Evolutionary conservation across 257 asterid genomes (phyloP).

Genomic region (Forsythia suspensa): DNA sequence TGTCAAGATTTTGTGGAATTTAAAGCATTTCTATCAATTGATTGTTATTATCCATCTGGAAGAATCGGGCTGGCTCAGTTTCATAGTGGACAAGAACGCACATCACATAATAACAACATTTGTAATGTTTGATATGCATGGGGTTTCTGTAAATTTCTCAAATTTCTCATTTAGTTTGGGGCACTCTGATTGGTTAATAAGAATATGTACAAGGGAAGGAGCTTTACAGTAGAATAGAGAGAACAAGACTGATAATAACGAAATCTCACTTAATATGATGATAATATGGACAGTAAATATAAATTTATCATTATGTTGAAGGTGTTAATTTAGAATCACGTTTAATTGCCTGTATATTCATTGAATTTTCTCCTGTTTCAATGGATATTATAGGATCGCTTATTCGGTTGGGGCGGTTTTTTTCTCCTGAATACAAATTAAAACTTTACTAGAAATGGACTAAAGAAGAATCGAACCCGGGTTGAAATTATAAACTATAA

Average conservation of each 20-base stretch:
- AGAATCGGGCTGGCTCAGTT: not conserved
- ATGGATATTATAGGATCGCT: no score
- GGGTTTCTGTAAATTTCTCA: not conserved
- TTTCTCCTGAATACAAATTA: no score
- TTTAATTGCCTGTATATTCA: conserved; percentile 12
- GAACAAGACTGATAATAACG: not conserved
- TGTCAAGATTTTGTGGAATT: not conserved
- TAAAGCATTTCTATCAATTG: not conserved
- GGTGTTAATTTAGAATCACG: not conserved
- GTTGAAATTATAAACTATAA: no score
- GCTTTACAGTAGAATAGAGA: conserved; percentile 1
- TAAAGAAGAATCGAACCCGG: no score
- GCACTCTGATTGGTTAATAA: not conserved
- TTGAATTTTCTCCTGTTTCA: not conserved
- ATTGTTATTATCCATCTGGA: not conserved
- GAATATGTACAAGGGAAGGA: not conserved
- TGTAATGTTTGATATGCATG: not conserved
- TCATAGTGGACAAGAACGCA: not conserved
- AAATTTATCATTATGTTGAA: conserved; percentile 2
- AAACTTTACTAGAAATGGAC: no score
- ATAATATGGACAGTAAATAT: not conserved
- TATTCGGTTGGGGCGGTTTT: no score
- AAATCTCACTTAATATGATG: conserved; percentile 1
- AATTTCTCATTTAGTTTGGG: not conserved
- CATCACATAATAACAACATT: not conserved